phyloP scores from a whole-genome alignment of 2,329 filamentous ascomycete genomes.

The Neonectria magnoliae region DNA sequence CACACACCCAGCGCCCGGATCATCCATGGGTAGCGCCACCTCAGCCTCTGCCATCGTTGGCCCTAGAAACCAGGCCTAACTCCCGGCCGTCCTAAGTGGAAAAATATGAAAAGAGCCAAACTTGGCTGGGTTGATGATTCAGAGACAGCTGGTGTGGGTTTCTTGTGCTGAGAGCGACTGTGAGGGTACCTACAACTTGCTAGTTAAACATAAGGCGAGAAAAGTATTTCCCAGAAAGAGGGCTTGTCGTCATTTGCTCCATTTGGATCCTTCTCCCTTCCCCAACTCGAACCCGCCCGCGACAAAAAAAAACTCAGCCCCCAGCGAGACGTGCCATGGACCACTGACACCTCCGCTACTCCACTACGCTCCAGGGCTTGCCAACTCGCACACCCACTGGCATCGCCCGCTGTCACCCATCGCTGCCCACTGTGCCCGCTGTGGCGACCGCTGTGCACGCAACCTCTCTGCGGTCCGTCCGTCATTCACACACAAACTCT shows the following conservation, averaged over 20 bases:
- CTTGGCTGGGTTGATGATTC: slow-evolving; percentile 3
- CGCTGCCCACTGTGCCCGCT: slow-evolving; percentile 8
- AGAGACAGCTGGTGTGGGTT: neutral
- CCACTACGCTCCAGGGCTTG: slow-evolving; percentile 22
- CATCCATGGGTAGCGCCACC: slow-evolving; percentile 15
- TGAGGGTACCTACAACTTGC: neutral
- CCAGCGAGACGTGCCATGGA: slow-evolving; percentile 14
- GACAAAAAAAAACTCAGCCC: slow-evolving; percentile 7
- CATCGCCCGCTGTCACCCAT: slow-evolving; percentile 14
- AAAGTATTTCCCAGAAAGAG: too few species aligned
- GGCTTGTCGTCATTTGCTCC: slow-evolving; percentile 12
- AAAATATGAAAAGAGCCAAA: slow-evolving; percentile 2
- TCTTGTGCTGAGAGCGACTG: slow-evolving; percentile 13
- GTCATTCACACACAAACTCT: slow-evolving; percentile 1
- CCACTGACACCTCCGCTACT: slow-evolving; percentile 8
- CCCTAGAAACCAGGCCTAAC: neutral
- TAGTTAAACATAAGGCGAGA: neutral
- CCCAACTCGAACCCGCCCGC: neutral
- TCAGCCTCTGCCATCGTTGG: slow-evolving; percentile 24
- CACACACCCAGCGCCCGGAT: slow-evolving; percentile 19
- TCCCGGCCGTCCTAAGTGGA: neutral
- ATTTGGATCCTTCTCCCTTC: slow-evolving; percentile 1
- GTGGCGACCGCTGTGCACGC: slow-evolving; percentile 4
- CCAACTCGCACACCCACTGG: slow-evolving; percentile 8
- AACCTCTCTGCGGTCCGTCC: neutral